A percentile compares a stretch with the other conserved stretches of the same genome.
Evolutionary conservation across 805 yeast genomes (phyloP).

Genomic region (Candida nonsorbophila): DNA sequence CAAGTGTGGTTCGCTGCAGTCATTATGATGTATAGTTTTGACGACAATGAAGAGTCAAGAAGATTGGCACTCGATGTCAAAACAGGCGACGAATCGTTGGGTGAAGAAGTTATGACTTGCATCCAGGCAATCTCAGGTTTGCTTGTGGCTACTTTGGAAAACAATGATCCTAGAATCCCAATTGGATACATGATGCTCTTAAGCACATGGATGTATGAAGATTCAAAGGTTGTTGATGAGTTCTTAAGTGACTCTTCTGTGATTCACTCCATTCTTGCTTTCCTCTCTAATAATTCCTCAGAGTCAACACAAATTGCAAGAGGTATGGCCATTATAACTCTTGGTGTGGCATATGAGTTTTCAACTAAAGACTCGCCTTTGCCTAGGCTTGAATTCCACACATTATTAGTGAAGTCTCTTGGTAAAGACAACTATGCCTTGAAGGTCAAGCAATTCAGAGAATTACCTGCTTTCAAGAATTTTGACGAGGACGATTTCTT

Average conservation of each 20-base stretch:
- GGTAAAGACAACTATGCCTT: constrained; percentile 78
- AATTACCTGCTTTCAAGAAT: constrained; percentile 48
- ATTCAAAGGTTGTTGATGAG: constrained; percentile 66
- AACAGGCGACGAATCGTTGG: constrained; percentile 53
- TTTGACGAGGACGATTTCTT: constrained; percentile 49
- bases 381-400: constrained; percentile 53
- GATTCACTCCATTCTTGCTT: constrained; percentile 64
- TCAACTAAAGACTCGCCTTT: constrained; percentile 57
- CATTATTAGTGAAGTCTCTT: constrained; percentile 60
- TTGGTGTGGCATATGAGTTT: constrained; percentile 82
- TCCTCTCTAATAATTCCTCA: constrained; percentile 44
- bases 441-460: constrained; percentile 68
- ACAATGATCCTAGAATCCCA: constrained; percentile 66
- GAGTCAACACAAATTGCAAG: constrained; percentile 53
- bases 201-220: constrained; percentile 73
- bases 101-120: constrained; percentile 65
- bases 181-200: constrained; percentile 75
- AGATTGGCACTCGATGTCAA: constrained; percentile 42
- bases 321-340: constrained; percentile 63
- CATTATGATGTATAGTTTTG: constrained; percentile 57
- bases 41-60: constrained; percentile 47
- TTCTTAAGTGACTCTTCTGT: constrained; percentile 64
- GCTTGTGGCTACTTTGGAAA: constrained; percentile 56
- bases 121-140: constrained; percentile 78
- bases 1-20: constrained; percentile 78